These are phyloP conservation scores for Coffea humblotiana DNA, from an alignment of 305 asterid species.

Conservation along the genomic window DNA sequence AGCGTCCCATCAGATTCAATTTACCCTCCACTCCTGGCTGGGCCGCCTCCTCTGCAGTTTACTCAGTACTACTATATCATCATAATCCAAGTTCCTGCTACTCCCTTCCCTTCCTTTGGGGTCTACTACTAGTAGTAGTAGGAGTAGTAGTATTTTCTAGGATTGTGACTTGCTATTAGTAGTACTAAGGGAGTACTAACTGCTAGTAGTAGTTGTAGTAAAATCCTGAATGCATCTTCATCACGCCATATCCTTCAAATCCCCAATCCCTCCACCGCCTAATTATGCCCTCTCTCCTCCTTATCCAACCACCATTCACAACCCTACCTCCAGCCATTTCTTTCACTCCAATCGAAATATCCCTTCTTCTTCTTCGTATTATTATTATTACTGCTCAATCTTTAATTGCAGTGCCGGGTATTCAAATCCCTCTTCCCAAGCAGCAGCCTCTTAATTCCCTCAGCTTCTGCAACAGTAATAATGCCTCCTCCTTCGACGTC, in stretches of 20 bases:
- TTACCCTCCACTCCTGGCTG: no score
- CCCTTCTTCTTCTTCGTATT: background rate
- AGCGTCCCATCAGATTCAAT: no score
- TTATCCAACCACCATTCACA: constrained; percentile 37
- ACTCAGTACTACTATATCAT: no score
- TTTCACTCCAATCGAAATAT: constrained; percentile 8
- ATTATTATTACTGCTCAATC: constrained; percentile 17
- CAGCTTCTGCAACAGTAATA: constrained; percentile 39
- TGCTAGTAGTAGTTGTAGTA: no score
- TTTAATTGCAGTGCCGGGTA: constrained; percentile 49
- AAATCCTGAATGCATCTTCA: constrained; percentile 59
- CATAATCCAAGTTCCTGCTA: no score
- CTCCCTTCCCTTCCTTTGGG: no score
- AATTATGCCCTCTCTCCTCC: constrained; percentile 41
- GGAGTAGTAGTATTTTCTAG: no score
- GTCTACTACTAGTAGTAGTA: no score
- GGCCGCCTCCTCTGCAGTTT: no score
- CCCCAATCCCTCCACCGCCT: constrained; percentile 15
- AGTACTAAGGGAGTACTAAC: no score
- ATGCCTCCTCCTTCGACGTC: constrained; percentile 33
- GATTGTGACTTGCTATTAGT: no score
- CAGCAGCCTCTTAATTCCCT: constrained; percentile 40
- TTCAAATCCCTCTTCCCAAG: constrained; percentile 44
- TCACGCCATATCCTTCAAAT: constrained; percentile 41
- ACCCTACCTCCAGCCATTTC: constrained; percentile 43